A percentile compares a stretch with the other conserved stretches of the same genome.
Evolutionary conservation across 441 rosid species (phyloP).

Genomic region (Erodium trifolium): DNA sequence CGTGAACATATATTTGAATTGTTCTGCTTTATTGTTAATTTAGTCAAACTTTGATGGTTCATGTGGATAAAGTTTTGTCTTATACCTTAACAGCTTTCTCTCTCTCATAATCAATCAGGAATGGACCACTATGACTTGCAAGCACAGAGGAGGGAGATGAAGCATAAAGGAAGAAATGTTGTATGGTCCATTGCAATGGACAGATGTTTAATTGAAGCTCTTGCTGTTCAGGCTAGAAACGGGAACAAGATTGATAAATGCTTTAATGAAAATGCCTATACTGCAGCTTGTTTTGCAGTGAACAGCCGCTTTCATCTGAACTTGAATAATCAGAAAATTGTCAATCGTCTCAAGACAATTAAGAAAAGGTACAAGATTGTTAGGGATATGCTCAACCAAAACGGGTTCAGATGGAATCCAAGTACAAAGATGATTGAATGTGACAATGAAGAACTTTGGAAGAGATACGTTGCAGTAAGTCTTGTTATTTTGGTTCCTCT

Average conservation of each 20-base stretch:
- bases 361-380: conserved; percentile 79
- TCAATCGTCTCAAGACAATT: conserved; percentile 81
- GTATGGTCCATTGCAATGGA: conserved; percentile 92
- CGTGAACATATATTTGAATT: neutral
- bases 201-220: conserved; percentile 78
- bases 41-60: neutral
- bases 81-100: neutral
- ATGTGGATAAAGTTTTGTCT: neutral
- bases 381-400: conserved; percentile 65
- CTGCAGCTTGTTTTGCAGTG: conserved; percentile 69
- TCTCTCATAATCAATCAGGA: conserved; percentile 27
- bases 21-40: neutral
- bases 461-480: conserved; percentile 64
- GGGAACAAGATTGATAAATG: conserved; percentile 83
- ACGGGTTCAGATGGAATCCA: conserved; percentile 75
- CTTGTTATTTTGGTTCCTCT: neutral
- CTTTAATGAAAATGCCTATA: conserved; percentile 73
- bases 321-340: conserved; percentile 69
- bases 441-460: conserved; percentile 71
- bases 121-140: conserved; percentile 61
- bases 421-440: conserved; percentile 56
- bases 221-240: conserved; percentile 63
- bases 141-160: conserved; percentile 58
- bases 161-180: conserved; percentile 84
- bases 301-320: conserved; percentile 57